Evolutionary conservation across 2,329 filamentous ascomycete species (phyloP).

Genomic region (Amauroascus verrucosus): DNA sequence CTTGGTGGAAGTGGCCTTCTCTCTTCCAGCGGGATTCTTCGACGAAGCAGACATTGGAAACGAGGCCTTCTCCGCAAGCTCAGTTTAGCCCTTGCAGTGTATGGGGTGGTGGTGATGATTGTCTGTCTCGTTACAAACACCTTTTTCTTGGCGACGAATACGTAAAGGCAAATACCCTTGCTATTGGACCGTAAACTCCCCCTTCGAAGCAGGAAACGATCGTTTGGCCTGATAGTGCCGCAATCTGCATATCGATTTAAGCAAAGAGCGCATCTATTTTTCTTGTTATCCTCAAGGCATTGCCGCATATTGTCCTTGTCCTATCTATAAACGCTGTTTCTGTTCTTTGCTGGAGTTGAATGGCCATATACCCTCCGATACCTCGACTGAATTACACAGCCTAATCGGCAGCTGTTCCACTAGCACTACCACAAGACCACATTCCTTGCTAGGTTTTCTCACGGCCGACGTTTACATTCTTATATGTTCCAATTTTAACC

Average conservation of each 20-base stretch:
- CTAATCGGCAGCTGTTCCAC: background rate
- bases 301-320: background rate
- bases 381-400: background rate
- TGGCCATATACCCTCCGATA: background rate
- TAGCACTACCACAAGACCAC: background rate
- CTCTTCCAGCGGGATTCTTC: slow-evolving; percentile 49
- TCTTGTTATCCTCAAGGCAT: background rate
- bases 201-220: background rate
- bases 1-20: slow-evolving; percentile 36
- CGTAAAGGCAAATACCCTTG: background rate
- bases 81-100: slow-evolving; percentile 66
- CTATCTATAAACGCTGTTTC: background rate
- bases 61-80: slow-evolving; percentile 56
- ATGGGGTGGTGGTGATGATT: slow-evolving; percentile 80
- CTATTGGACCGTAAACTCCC: background rate
- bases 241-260: background rate
- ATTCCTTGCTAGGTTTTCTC: background rate
- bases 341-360: background rate
- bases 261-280: background rate
- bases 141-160: slow-evolving; percentile 56
- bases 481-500: background rate
- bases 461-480: background rate
- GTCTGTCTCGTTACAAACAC: slow-evolving; percentile 79
- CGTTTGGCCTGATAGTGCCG: background rate
- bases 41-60: slow-evolving; percentile 54